These are phyloP conservation scores for Apiotrichum porosum DNA, from an alignment of 1,284 basidiomycete genomes.

Conservation along the genomic window DNA sequence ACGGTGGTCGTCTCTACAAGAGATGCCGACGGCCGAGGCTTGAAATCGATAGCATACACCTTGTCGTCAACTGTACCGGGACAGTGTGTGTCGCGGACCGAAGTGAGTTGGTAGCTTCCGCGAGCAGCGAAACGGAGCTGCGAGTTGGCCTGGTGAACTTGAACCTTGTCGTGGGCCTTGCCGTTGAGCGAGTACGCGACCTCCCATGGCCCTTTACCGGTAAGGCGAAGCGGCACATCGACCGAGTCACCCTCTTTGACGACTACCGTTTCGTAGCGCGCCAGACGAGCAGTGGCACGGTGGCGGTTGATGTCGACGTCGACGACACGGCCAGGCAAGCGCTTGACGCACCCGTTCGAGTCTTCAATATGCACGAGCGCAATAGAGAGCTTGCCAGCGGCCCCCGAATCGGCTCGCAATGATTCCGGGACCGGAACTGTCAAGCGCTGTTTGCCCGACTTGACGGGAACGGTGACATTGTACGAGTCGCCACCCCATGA, in stretches of 20 bases:
- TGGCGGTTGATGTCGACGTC: conserved; percentile 83
- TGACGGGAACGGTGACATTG: conserved; percentile 63
- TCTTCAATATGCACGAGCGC: conserved; percentile 69
- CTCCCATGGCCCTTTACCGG: conserved; percentile 85
- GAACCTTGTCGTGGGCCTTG: conserved; percentile 52
- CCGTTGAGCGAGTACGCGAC: conserved; percentile 65
- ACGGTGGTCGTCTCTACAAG: conserved; percentile 38
- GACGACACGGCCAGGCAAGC: conserved; percentile 70
- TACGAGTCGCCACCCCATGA: conserved; percentile 55
- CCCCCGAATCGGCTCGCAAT: conserved; percentile 24
- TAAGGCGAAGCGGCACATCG: conserved; percentile 70
- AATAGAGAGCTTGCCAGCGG: conserved; percentile 34
- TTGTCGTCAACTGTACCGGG: conserved; percentile 61
- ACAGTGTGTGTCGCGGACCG: conserved; percentile 80
- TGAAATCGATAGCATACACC: conserved; percentile 58
- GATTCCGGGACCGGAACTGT: conserved; percentile 33
- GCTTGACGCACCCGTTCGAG: conserved; percentile 76
- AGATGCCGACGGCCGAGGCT: conserved; percentile 35
- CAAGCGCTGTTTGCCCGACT: conserved; percentile 50
- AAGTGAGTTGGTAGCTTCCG: conserved; percentile 58
- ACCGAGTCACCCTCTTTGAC: conserved; percentile 73
- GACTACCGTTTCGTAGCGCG: conserved; percentile 56
- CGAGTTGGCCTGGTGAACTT: conserved; percentile 64
- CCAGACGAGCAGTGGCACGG: conserved; percentile 81
- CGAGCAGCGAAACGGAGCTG: conserved; percentile 62